Conservation (phyloP, 176 grass and related monocot genomes). For the Urochloa ruziziensis region DNA sequence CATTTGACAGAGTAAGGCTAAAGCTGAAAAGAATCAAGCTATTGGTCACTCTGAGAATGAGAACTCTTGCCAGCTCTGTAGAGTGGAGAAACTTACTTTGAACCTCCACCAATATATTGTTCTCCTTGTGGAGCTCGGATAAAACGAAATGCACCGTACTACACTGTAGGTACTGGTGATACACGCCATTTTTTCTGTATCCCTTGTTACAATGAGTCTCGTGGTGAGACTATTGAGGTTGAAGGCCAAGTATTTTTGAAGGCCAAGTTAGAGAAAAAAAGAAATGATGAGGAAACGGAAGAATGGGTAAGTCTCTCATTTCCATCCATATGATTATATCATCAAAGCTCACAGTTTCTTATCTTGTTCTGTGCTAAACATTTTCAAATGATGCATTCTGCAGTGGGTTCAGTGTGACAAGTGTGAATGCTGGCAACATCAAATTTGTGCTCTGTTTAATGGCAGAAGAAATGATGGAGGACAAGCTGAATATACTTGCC, state of each 20-base stretch:
- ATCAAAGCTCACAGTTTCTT: slow-evolving; percentile 8
- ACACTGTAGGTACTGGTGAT: slow-evolving; percentile 84
- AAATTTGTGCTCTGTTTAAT: slow-evolving; percentile 98
- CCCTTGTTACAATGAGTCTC: slow-evolving; percentile 88
- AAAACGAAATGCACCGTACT: slow-evolving; percentile 96
- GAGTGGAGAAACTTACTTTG: slow-evolving; percentile 98
- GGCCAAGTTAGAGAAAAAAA: slow-evolving; percentile 85
- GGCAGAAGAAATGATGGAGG: slow-evolving; percentile 95
- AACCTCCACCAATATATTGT: slow-evolving; percentile 98
- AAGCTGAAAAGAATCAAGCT: slow-evolving; percentile 98
- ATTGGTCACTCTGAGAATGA: slow-evolving; percentile 88
- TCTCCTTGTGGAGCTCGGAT: slow-evolving; percentile 89
- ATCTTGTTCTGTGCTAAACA: slow-evolving; percentile 28
- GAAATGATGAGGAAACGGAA: slow-evolving; percentile 99
- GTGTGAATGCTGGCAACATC: slow-evolving; percentile 99
- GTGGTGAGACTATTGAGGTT: slow-evolving; percentile 83
- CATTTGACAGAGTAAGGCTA: slow-evolving; percentile 87
- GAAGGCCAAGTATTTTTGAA: slow-evolving; percentile 70
- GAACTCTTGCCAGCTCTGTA: slow-evolving; percentile 98
- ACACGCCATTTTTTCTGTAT: slow-evolving; percentile 88
- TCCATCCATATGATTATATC: slow-evolving; percentile 22
- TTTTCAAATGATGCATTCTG: slow-evolving; percentile 43
- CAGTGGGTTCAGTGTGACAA: slow-evolving; percentile 99
- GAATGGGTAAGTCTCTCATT: slow-evolving; percentile 75
- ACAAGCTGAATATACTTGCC: slow-evolving; percentile 97